Base-by-base conservation (phyloP, 331 rosid genomes). In the Cydonia oblonga region DNA sequence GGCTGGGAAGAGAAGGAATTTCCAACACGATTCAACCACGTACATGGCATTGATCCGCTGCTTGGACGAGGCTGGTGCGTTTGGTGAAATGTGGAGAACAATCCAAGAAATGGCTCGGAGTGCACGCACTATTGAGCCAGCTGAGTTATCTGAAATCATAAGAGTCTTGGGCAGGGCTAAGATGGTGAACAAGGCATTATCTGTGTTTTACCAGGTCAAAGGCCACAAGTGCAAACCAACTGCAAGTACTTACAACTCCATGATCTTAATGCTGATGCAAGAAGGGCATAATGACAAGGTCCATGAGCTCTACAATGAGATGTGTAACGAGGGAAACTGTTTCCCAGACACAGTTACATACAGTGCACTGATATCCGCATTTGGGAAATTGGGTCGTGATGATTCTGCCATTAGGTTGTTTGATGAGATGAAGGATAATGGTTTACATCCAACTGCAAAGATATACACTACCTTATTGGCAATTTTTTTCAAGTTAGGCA, bases 361-460 rank as follows among this genome's bases (percentile, higher is more conserved):
- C 70, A 89, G 86, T 85, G 92, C 86, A 46, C 92, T 90, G 26
- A 84, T 90, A 67, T 84, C 92, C 14, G 71, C 91, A 23, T 93
- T 89, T 75, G 87, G 88, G 20, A 93, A 85, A 77, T 79, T 93
- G 35, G 90, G 87, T 79, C 96, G 84, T 4, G 76, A 81, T 65
- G 95, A 89, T 46, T 87, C 85, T 5, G 88, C 98, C 35, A 72
- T 90, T 60, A 86, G 91, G 35, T 82, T 93, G 76, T 90, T 87
- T 76, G 87, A 90, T n/a, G 96, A 93, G 80, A 93, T 90, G 97
- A 89, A 90, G 88, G 96, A 84, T 74, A 93, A 86, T 80, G 92
- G 96, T 44, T 78, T 93, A 49, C 89, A 88, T 68, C 97, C 97
- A 8, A 87, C 87, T 9, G 86, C 84, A 4, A 93, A 87, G 86